Conservation (phyloP, 148 eudicot genomes). For the Spergularia bocconei region DNA sequence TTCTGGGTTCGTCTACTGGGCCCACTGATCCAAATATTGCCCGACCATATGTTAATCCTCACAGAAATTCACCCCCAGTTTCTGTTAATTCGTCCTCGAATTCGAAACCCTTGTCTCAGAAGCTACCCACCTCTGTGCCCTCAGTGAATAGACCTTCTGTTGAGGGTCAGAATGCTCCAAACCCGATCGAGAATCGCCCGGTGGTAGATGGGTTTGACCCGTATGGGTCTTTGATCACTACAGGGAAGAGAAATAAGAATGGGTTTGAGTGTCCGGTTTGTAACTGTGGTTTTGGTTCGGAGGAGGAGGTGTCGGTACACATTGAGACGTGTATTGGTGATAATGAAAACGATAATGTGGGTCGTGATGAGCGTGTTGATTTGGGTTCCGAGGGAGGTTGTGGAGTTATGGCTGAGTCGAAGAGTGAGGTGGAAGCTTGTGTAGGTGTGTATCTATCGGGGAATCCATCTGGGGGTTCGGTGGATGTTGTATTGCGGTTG, state of each 20-base stretch:
- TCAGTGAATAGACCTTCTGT: conserved; percentile 18
- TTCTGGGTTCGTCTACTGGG: conserved; percentile 67
- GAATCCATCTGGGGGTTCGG: conserved; percentile 59
- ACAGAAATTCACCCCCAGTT: conserved; percentile 19
- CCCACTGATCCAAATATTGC: conserved; percentile 26
- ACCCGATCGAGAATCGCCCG: conserved; percentile 10
- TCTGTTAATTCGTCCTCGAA: conserved; percentile 23
- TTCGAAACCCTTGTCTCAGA: conserved; percentile 46
- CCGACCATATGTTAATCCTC: conserved; percentile 32
- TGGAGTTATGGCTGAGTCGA: conserved; percentile 21
- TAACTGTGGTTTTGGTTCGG: conserved; percentile 60
- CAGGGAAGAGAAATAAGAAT: conserved; percentile 64
- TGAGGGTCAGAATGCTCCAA: neutral
- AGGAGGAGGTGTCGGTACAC: conserved; percentile 76
- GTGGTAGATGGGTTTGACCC: conserved; percentile 69
- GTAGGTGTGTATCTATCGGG: conserved; percentile 71
- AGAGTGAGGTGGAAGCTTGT: conserved; percentile 47
- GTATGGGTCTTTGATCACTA: conserved; percentile 63
- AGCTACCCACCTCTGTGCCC: conserved; percentile 25
- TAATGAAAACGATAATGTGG: conserved; percentile 21
- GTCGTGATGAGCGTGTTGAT: conserved; percentile 18
- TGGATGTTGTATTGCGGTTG: conserved; percentile 64
- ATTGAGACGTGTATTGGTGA: conserved; percentile 63
- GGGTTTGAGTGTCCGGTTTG: conserved; percentile 95
- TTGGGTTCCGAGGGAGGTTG: conserved; percentile 23